These are phyloP conservation scores for Penicillium sp. DNA, from an alignment of 2,329 filamentous ascomycete genomes.

Conservation along the genomic window DNA sequence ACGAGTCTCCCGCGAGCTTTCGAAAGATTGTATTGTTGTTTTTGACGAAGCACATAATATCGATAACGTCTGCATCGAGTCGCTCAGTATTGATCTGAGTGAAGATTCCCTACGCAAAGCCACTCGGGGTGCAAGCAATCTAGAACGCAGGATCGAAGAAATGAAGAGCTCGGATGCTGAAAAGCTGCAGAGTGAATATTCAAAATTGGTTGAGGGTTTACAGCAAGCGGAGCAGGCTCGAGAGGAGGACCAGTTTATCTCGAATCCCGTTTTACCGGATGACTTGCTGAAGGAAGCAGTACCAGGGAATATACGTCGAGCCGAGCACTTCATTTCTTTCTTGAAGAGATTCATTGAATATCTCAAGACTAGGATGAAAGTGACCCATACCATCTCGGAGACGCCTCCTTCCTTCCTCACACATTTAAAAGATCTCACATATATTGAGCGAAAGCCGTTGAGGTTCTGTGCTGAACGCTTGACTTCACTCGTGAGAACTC, in stretches of 20 bases:
- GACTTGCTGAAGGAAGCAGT: constrained; percentile 95
- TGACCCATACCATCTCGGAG: constrained; percentile 94
- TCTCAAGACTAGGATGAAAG: constrained; percentile 97
- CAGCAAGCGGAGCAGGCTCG: constrained; percentile 85
- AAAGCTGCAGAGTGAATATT: constrained; percentile 92
- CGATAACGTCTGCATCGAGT: constrained; percentile 98
- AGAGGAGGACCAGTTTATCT: constrained; percentile 95
- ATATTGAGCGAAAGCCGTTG: constrained; percentile 94
- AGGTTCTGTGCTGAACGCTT: constrained; percentile 91
- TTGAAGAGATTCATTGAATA: constrained; percentile 97
- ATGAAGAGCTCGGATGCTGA: constrained; percentile 96
- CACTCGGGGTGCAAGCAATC: constrained; percentile 83
- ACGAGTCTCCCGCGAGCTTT: constrained; percentile 89
- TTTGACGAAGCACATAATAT: constrained; percentile 99
- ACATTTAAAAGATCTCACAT: constrained; percentile 93
- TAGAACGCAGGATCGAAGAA: constrained; percentile 87
- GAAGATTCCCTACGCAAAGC: constrained; percentile 93
- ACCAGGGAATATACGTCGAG: constrained; percentile 91
- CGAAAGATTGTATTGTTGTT: constrained; percentile 97
- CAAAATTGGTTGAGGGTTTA: constrained; percentile 90
- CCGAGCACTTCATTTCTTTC: constrained; percentile 95
- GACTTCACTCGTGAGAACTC: constrained; percentile 89
- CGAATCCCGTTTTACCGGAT: constrained; percentile 90
- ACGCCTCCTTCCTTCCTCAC: constrained; percentile 91
- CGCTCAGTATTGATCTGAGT: constrained; percentile 92